Base-by-base conservation (phyloP, 2,329 filamentous ascomycete genomes). In the Ramularia collo-cygni region DNA sequence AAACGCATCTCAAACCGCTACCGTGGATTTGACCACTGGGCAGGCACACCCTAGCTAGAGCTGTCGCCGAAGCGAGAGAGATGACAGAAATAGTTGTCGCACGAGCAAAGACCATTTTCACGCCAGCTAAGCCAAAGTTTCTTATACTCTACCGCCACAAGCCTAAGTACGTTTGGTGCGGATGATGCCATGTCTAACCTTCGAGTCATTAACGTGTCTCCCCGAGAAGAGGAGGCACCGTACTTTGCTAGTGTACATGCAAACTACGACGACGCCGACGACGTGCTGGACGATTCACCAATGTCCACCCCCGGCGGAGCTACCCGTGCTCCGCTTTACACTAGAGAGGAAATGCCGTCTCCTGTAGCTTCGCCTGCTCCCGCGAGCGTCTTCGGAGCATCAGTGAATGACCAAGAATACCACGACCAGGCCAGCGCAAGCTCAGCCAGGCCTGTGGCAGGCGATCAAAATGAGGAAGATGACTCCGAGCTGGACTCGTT, bases 401-500 rank as follows among this genome's bases (percentile, higher is more conserved):
- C n/a, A n/a, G n/a, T 36, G 24, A 42, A 48, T 18, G 42, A 50
- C 28, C n/a, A n/a, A n/a, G n/a, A n/a, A n/a, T n/a, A n/a, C n/a
- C n/a, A n/a, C n/a, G n/a, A n/a, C n/a, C n/a, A n/a, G n/a, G n/a
- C n/a, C n/a, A n/a, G n/a, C n/a, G n/a, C n/a, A n/a, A n/a, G n/a
- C n/a, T n/a, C 26, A n/a, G 4, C 14, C 35, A 8, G 18, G 16
- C 16, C 24, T 17, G 13, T 27, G 18, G 7, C 34, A 4, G 34
- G 44, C 15, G 43, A 47, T 26, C 36, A 28, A 21, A 24, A 28
- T 12, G 46, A 48, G 14, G 43, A 52, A 40, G 15, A 40, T 8
- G 26, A 30, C 7, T 57, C 60, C 26, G 53, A 55, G 33, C 45
- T 45, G 12, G 52, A 51, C 16, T 54, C 54, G 4, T 63, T 62